A percentile compares a stretch with the other conserved stretches of the same genome.
These are phyloP conservation scores for Vitis vinifera DNA, from an alignment of 164 flowering plant genomes.

Conservation along the genomic window ASM3070453v1 NC_081823.1:2386501-2387000, in stretches of 20 bases:
- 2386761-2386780: not conserved
- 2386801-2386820: not conserved
- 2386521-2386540: too few relatives aligned
- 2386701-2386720: too few relatives aligned
- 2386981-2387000: constrained; percentile 79
- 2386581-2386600: too few relatives aligned
- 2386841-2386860: constrained; percentile 43
- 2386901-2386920: constrained; percentile 62
- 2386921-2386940: constrained; percentile 50
- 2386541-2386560: too few relatives aligned
- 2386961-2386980: constrained; percentile 83
- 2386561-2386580: too few relatives aligned
- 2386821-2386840: constrained; percentile 27
- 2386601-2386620: too few relatives aligned
- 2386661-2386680: too few relatives aligned
- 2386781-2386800: not conserved
- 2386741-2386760: not conserved
- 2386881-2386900: constrained; percentile 78
- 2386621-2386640: too few relatives aligned
- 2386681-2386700: too few relatives aligned
- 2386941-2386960: constrained; percentile 56
- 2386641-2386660: too few relatives aligned
- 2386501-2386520: too few relatives aligned
- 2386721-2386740: not conserved
- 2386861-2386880: constrained; percentile 70